A percentile compares a stretch with the other conserved stretches of the same genome.
phyloP scores from a whole-genome alignment of 495 filamentous ascomycete species.

The Gamarada debralockiae region DNA sequence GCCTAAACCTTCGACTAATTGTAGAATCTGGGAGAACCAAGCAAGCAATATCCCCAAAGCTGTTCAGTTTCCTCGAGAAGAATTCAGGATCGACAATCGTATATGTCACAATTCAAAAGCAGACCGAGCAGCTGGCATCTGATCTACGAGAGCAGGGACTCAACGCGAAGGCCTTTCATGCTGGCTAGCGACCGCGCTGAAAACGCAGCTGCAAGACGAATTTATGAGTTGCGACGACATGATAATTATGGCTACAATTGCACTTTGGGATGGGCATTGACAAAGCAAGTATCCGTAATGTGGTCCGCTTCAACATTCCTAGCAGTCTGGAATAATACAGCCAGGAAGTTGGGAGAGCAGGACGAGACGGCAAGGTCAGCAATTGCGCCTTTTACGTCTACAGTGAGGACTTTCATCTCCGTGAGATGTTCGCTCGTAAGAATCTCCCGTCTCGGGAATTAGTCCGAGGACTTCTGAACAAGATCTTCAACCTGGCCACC shows the following conservation, averaged over 20 bases:
- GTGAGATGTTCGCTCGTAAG: constrained; percentile 52
- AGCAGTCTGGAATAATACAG: constrained; percentile 55
- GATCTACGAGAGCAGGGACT: constrained; percentile 34
- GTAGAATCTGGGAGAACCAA: constrained; percentile 38
- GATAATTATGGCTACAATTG: constrained; percentile 56
- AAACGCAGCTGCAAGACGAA: constrained; percentile 42
- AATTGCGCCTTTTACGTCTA: constrained; percentile 53
- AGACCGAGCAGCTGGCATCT: constrained; percentile 41
- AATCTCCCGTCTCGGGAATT: constrained; percentile 49
- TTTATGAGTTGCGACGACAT: constrained; percentile 46
- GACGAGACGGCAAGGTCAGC: constrained; percentile 48
- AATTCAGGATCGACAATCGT: constrained; percentile 53
- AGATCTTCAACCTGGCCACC: constrained; percentile 35
- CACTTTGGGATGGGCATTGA: constrained; percentile 60
- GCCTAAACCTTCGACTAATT: constrained; percentile 49
- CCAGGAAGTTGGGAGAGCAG: constrained; percentile 56
- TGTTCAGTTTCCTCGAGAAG: constrained; percentile 41
- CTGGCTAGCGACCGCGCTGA: constrained; percentile 40
- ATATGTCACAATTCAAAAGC: constrained; percentile 50
- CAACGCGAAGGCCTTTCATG: constrained; percentile 45
- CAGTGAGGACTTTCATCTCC: constrained; percentile 44
- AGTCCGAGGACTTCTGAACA: constrained; percentile 37
- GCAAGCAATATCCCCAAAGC: constrained; percentile 36
- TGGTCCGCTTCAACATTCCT: constrained; percentile 52
- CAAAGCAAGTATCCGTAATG: constrained; percentile 52